Evolutionary conservation across 225 moss, liverwort and hornwort genomes (phyloP), one percentile per base, ranked within the genome.

Genomic region (Ulota crispa): DNA sequence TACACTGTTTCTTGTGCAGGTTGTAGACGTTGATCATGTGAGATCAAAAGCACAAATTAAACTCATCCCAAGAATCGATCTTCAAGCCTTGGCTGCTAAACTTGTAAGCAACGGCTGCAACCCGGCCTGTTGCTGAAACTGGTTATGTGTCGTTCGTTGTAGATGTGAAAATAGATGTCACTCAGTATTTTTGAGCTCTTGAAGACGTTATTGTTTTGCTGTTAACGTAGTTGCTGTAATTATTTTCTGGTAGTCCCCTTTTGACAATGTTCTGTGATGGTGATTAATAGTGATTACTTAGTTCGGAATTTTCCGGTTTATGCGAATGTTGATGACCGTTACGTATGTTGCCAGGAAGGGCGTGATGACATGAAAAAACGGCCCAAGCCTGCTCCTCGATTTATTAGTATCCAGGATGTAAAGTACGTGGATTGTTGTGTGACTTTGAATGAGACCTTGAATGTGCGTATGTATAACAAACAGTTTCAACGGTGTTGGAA

Each of bases 21-120:
- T 97, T 66, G 93, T 97, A 16, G 97, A 97, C 81, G 95, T 97
- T 63, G 97, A 97, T 85, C 97, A 97, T 84, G 95, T 97, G 75
- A 88, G 93, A 69, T 95, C 95, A 71, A 87, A 83, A 23, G 93
- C 93, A 60, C 92, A 87, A 55, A 91, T 95, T 56, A 93, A 92
- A 85, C 89, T 95, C 14, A 95, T 97, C 53, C 97, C 97, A 57
- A 91, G 97, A 82, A 90, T 98, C 73, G 97, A 98, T 80, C 94
- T 98, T 61, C 97, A 95, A 88, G 92, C 92, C 37, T 79, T 95
- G 72, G 94, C 94, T 54, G 91, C 89, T 81, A 94, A 92, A 80
- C 93, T 94, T 85, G 95, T 94, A 84, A 92, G 93, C 73, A 75
- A 50, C 24, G n/a, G 71, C 71, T 70, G 37, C 64, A 81, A 72